Base-by-base conservation (phyloP, 1,284 basidiomycete species). In the Leucoagaricus sp. region DNA sequence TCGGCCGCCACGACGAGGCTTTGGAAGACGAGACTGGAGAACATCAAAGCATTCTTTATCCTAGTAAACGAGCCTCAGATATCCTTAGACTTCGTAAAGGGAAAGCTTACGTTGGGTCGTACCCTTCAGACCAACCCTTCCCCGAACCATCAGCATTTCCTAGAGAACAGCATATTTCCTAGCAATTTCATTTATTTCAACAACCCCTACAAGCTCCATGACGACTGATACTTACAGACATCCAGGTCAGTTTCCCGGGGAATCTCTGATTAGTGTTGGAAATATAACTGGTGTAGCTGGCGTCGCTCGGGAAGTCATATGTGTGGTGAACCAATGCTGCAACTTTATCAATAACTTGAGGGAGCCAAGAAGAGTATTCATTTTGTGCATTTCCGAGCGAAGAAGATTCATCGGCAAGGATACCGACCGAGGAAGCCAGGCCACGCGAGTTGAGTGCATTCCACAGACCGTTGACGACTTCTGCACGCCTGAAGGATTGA, bases 1-100 rank as follows among this genome's bases (percentile, higher is more conserved):
- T 75, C 73, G 5, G 61, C 62, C 1, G 66, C 73, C 9, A 72
- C 46, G 15, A 72, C 61, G 33, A 75, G 64, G 53, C 72, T 73
- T 57, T 75, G 73, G 60, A 74, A 74, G 2, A 74, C 69, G 53
- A 75, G 41, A 1, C 72, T 68, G 6, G 71, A 66, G 57, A 72
- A 75, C 71, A 75, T 70, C 26, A 75, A 54, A 21, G 73, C 73
- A 57, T 74, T 73, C 38, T 61, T 69, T 31, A 75, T 74, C 3
- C 72, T 73, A n/a, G 13, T 8, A 44, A n/a, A 31, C n/a, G 41
- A 12, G 41, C 9, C 19, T n/a, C 12, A 12, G 19, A 10, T 44
- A 6, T 21, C 21, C 41, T 10, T 9, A 44, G 8, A 48, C 3
- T 28, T 21, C 13, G 1, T 2, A 31, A 33, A 3, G 28, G 9